Base-by-base conservation (phyloP, 441 rosid species). In the Metrosideros polymorpha region DNA sequence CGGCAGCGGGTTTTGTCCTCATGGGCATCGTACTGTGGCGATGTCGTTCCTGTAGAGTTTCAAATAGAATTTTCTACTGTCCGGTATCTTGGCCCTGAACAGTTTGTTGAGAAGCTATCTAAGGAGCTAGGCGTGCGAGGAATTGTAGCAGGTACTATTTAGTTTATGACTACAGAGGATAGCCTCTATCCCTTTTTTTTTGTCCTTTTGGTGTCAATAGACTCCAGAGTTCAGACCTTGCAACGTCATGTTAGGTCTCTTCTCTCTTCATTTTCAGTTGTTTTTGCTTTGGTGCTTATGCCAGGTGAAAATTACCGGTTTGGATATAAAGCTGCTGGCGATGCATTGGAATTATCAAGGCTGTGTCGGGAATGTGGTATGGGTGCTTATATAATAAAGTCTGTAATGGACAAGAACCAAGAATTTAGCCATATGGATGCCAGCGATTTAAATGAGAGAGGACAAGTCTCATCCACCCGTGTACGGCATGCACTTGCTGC, bases 401-500 rank as follows among this genome's bases (percentile, higher is more conserved):
- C 98, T 27, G 95, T 97, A 42, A 96, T 95, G 99, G 98, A 96
- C 94, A 93, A 90, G 90, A 92, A 92, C 84, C 93, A 92, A 89
- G 92, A 89, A 59, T 85, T 89, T n/a, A 86, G 84, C 88, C 89
- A 89, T 83, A 79, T 84, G 82, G 89, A 85, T 30, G 42, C 82
- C 63, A 89, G 52, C 29, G 92, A 94, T 88, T 85, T 84, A 59
- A 94, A 96, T 86, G 98, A 96, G 86, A 94, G 88, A 91, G 98
- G 98, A n/a, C 98, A 96, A 84, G 98, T 96, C 50, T 95, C 98
- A 25, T 95, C 98, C 63, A 96, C 99, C 42, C 95, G 97, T 71
- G 95, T 97, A 83, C 98, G 98, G 25, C 95, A 91, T 86, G 98
- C 97, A 85, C 92, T 97, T 86, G 95, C 97, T 30, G 86, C 84